Conservation (phyloP, 345 rosid species). For the Bruguiera gymnorhiza region DNA sequence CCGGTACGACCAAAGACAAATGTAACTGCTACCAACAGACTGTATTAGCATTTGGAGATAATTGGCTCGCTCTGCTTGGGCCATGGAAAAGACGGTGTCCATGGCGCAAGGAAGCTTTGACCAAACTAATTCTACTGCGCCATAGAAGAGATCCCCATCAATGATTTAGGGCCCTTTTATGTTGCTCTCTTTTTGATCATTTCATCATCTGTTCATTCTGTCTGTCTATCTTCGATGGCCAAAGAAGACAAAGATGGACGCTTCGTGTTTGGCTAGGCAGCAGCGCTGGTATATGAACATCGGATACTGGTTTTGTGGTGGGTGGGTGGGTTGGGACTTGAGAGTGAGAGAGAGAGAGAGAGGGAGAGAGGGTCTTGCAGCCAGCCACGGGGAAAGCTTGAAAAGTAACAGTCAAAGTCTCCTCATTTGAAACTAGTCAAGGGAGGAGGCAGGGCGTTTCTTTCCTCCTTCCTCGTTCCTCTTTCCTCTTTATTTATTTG, state of each 20-base stretch:
- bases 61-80: slow-evolving; percentile 36
- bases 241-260: slow-evolving; percentile 6
- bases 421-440: slow-evolving; percentile 55
- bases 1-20: slow-evolving; percentile 59
- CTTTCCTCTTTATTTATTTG: slow-evolving; percentile 1
- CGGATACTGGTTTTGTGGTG: too few relatives aligned
- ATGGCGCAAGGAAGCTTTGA: slow-evolving; percentile 11
- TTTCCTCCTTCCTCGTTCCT: slow-evolving; percentile 5
- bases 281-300: too few relatives aligned
- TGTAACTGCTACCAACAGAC: slow-evolving; percentile 47
- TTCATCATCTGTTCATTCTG: not conserved
- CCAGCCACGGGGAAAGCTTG: slow-evolving; percentile 26
- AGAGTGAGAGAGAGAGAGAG: not conserved
- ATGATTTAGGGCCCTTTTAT: not conserved
- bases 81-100: slow-evolving; percentile 53
- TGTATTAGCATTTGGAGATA: slow-evolving; percentile 47
- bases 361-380: not conserved
- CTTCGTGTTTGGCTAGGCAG: not conserved
- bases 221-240: too few relatives aligned
- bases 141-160: not conserved
- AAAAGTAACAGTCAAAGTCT: slow-evolving; percentile 60
- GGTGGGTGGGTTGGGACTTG: too few relatives aligned
- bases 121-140: not conserved
- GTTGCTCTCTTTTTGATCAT: not conserved
- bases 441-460: slow-evolving; percentile 25